Percentiles rank a stretch among this genome's conserved stretches.
phyloP scores from a whole-genome alignment of 2,329 filamentous ascomycete species.

The Sphaerostilbella broomeana region DNA sequence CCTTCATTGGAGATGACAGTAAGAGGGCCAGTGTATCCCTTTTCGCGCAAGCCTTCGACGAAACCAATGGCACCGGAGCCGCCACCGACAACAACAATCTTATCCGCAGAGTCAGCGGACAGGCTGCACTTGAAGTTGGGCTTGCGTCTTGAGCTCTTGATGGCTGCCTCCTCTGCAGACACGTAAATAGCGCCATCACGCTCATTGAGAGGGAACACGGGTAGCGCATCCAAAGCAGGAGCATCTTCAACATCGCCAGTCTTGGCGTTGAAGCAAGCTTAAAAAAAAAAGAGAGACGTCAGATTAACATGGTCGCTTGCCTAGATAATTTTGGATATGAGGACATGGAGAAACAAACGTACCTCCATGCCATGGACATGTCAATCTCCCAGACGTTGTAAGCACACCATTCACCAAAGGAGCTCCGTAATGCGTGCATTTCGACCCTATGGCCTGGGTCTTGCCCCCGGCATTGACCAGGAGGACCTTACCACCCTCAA shows the following conservation, averaged over 20 bases:
- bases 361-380: constrained; percentile 97
- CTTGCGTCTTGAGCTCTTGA: constrained; percentile 69
- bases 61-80: constrained; percentile 79
- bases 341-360: constrained; percentile 22
- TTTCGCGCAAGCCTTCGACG: constrained; percentile 73
- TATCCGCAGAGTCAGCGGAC: constrained; percentile 43
- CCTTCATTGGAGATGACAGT: constrained; percentile 81
- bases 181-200: constrained; percentile 81
- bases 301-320: too few species aligned
- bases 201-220: constrained; percentile 73
- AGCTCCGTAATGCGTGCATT: constrained; percentile 88
- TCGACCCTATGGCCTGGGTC: constrained; percentile 72
- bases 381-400: constrained; percentile 72
- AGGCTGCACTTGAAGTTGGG: constrained; percentile 67
- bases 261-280: constrained; percentile 86
- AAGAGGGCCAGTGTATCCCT: constrained; percentile 72
- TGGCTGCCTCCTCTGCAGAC: constrained; percentile 66
- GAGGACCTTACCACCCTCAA: constrained; percentile 79
- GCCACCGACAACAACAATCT: constrained; percentile 80
- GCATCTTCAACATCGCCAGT: constrained; percentile 95
- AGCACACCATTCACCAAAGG: constrained; percentile 82
- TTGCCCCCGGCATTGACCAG: constrained; percentile 72
- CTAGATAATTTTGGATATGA: constrained; percentile 4
- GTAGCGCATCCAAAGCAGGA: constrained; percentile 79
- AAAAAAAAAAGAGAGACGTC: too few species aligned